Evolutionary conservation across 2,329 filamentous ascomycete genomes (phyloP), one percentile per base, ranked within the genome.

Genomic region (Exserohilum turcica): DNA sequence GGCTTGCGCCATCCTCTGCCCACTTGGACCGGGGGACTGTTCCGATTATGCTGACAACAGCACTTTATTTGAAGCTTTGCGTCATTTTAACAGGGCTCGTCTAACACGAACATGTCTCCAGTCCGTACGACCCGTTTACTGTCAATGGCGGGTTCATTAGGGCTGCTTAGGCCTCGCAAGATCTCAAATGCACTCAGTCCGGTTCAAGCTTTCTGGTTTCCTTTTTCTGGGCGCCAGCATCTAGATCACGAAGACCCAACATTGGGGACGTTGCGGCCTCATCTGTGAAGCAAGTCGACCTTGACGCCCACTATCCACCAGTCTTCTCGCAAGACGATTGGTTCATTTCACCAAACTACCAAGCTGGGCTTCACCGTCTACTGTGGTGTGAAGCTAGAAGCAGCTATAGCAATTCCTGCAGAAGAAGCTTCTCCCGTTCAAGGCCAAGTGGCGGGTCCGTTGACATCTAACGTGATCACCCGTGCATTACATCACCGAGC

Each of bases 381-480:
- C 7, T 36, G 7, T 16, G 28, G 24, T 35, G 36, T 37, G 42
- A 18, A 42, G 21, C 24, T 18, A 49, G 39, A 42, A 44, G 28
- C 44, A 42, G 37, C 46, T 40, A 52, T 38, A 42, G 15, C 36
- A 42, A 31, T 36, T 43, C 50, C 44, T 32, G 56, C 48, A 61
- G 53, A 15, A 38, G 52, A 38, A 28, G 15, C 55, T 43, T 59
- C 57, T 47, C 57, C 59, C 24, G 16, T 59, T 59, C 56, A 10
- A 52, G 44, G 51, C 47, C 46, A 57, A 56, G 48, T 54, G 54
- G 21, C 32, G 38, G 38, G 35, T 37, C 48, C 15, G 36, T 45
- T 40, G 13, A 43, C 38, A 21, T 60, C 39, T 51, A 55, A 52
- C 39, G 47, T 52, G 53, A 63, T 60, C 59, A 62, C 60, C 52